Evolutionary conservation across 768 basidiomycete genomes (phyloP), one percentile per base, ranked within the genome.

Genomic region (Termitomyces sp.): DNA sequence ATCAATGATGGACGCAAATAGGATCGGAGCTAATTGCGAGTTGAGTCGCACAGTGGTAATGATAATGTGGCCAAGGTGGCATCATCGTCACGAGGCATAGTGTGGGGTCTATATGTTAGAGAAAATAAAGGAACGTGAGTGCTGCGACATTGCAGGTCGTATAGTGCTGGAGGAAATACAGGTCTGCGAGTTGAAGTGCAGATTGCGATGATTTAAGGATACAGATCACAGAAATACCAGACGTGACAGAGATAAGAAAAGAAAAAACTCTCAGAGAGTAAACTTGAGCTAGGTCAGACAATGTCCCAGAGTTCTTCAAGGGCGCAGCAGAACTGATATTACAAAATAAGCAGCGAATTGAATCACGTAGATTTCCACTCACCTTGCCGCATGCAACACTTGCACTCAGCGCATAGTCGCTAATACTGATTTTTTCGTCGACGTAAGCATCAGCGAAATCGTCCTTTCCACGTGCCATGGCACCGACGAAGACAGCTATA

Each of bases 351-450:
- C 47, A n/a, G 52, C 54, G 3, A n/a, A 31, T 31, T 36, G 54
- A 57, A 54, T 16, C 16, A 7, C 11, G 36, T 24, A 36, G 55
- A 39, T 20, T 39, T 12, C 34, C 61, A 34, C 31, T 47, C 47
- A 96, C 95, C 85, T 98, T 98, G 61, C 96, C 96, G 68, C 96
- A 98, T 20, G 96, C 95, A 30, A 98, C 95, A 54, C 88, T 88
- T 27, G 95, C 95, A 67, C 93, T 95, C 50, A 97, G 75, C 2
- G 93, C 83, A 74, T 95, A 99, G 66, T 97, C 88, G 67, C 92
- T 95, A 73, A 99, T 93, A 62, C 92, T 86, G 66, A 98, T 94
- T 77, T 99, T 99, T 74, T 96, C 88, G 69, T 99, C 97, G 0
- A 98, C 91, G 64, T 91, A 78, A 24, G 84, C 89, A 73, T 99